Base-by-base conservation (phyloP, 129 eudicot species). In the Glebionis coronaria region DNA sequence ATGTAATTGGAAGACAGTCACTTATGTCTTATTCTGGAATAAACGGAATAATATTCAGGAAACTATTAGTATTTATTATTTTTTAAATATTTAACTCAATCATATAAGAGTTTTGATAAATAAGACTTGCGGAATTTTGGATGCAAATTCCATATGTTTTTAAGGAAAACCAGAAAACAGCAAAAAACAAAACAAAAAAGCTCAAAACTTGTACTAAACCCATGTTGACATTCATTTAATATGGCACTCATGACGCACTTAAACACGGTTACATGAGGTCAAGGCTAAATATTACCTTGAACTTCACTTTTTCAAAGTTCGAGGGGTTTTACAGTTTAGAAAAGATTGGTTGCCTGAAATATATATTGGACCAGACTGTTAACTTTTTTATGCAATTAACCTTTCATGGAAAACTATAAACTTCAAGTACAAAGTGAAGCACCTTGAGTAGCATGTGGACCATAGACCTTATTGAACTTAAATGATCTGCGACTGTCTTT, bases 401-500 rank as follows among this genome's bases (percentile, higher is more conserved):
- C 16, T 35, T 35, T 12, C 18, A 59, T 45, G 15, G 68, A 53
- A 6, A 28, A 77, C 21, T 44, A 50, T 10, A 40, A 56, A 68
- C 40, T 0, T 50, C 3, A 62, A 55, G 55, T 21, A 42, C 16
- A 67, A 69, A 72, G 72, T n/a, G 13, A 40, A 53, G 67, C 65
- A 93, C 99, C 99, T 94, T 94, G 99, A 79, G 95, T 90, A 72
- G 97, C 78, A 35, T 65, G 51, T 58, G 93, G 88, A 55, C 90
- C 90, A 76, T 85, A 94, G 70, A 94, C 99, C 91, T 89, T 94
- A 67, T 90, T 87, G 75, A 84, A 94, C 87, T 76, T 94, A 67
- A 94, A 90, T 56, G 88, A 76, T 46, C 85, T 83, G 13, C 80
- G 87, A 21, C 83, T 80, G 70, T 94, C 99, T 75, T 85, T 94